phyloP scores from a whole-genome alignment of 2,329 filamentous ascomycete species.

The Coniosporium tulheliwenetii region DNA sequence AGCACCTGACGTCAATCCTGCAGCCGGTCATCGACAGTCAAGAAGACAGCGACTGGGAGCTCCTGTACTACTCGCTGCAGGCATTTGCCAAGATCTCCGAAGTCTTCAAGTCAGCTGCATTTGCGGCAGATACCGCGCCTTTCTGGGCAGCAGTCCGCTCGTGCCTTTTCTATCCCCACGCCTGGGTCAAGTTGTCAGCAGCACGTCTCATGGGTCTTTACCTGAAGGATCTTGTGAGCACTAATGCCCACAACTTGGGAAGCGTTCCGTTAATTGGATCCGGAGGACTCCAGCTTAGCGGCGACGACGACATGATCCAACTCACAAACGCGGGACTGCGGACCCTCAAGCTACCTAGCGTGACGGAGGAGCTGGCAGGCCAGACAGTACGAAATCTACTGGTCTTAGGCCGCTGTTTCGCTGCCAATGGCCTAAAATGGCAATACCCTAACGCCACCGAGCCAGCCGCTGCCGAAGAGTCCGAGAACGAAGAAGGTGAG shows the following conservation, averaged over 20 bases:
- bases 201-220: constrained; percentile 62
- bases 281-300: constrained; percentile 51
- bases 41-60: constrained; percentile 48
- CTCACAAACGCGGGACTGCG: constrained; percentile 40
- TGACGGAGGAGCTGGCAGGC: constrained; percentile 60
- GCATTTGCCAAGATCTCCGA: constrained; percentile 53
- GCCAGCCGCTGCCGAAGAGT: constrained; percentile 25
- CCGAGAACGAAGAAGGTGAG: constrained; percentile 27
- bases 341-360: constrained; percentile 44
- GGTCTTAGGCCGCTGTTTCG: constrained; percentile 57
- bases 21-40: constrained; percentile 34
- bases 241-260: constrained; percentile 37
- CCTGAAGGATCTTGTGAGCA: constrained; percentile 61
- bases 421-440: constrained; percentile 39
- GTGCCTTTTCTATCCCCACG: constrained; percentile 56
- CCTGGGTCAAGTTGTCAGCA: constrained; percentile 61
- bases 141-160: constrained; percentile 57
- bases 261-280: constrained; percentile 51
- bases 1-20: constrained; percentile 34
- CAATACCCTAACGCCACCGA: constrained; percentile 17
- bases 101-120: constrained; percentile 45
- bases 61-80: constrained; percentile 58
- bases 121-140: constrained; percentile 42
- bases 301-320: constrained; percentile 43
- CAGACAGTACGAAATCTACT: constrained; percentile 70